Evolutionary conservation across 2,329 filamentous ascomycete species (phyloP), one percentile per base, ranked within the genome.

Genomic region (Penicillium verrucosum): DNA sequence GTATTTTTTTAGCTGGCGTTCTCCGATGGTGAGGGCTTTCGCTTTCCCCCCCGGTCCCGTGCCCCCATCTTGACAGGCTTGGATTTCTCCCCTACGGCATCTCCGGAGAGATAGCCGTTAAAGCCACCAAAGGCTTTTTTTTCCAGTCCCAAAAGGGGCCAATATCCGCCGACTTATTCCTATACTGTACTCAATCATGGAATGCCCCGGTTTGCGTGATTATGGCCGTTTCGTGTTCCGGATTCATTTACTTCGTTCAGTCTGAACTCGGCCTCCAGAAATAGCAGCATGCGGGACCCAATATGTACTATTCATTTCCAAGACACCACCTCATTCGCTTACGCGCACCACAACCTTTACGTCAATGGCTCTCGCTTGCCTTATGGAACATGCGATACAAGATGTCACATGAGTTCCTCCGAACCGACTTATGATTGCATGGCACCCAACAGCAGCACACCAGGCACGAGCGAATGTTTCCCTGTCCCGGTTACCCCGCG

Each of bases 401-500:
- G 76, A 78, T 8, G 71, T 70, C 36, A 76, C 55, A 56, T 74
- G 76, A 3, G 70, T 73, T 50, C 70, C 65, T n/a, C 73, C 73
- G 12, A 66, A 69, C 16, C 75, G 68, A 25, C 75, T 72, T 51
- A 79, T 70, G 30, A 79, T 65, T 4, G 76, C 76, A 64, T 76
- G 66, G 40, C 68, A 69, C 12, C 75, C 77, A 32, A 74, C 69
- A 34, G 75, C 70, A 10, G 76, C 72, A 60, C 77, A 78, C 77
- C 77, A 79, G 2, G 76, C 75, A 23, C 77, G 70, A 7, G 68
- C 76, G 51, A 78, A 73, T 0, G 73, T 69, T 60, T 78, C 76
- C 57, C 71, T 74, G 14, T 70, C 66, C 30, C 63, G 60, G 53
- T 57, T 64, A 18, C 70, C 69, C 12, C 73, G 70, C 37, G 74